Percentiles rank a stretch among this genome's conserved stretches.
Conservation (phyloP, 2,329 filamentous ascomycete species). For the Daldinia sp. region DNA sequence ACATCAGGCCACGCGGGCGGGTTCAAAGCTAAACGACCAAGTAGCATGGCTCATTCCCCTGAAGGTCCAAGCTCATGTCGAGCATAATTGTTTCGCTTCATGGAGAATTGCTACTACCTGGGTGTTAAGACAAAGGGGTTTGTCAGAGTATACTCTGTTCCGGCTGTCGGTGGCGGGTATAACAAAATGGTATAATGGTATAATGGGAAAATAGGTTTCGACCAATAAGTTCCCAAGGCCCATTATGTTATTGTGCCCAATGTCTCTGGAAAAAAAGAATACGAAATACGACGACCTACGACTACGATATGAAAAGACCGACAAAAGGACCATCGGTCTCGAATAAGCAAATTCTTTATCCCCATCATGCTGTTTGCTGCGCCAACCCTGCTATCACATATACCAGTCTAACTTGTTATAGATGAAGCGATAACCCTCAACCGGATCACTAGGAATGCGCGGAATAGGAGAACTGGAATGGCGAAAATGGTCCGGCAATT, state of each 20-base stretch:
- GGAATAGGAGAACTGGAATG: conserved; percentile 13
- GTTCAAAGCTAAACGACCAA: conserved; percentile 16
- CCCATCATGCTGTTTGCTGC: conserved; percentile 18
- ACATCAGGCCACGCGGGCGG: conserved; percentile 17
- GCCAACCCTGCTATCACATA: conserved; percentile 14
- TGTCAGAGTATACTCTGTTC: conserved; percentile 33
- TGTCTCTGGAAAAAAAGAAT: conserved; percentile 19
- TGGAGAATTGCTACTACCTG: conserved; percentile 18
- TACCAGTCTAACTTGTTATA: conserved; percentile 12
- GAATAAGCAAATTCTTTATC: conserved; percentile 14
- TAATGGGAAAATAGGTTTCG: conserved; percentile 7
- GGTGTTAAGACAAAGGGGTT: conserved; percentile 6
- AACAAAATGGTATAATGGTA: conserved; percentile 21
- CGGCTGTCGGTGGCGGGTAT: conserved; percentile 23
- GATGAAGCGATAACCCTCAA: conserved; percentile 5
- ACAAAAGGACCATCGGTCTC: conserved; percentile 9
- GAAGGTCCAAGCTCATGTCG: conserved; percentile 20
- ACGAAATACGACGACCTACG: conserved; percentile 9
- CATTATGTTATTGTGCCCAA: conserved; percentile 27
- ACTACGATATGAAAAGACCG: neutral
- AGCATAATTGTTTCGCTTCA: conserved; percentile 20
- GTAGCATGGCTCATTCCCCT: conserved; percentile 23
- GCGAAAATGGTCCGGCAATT: conserved; percentile 37
- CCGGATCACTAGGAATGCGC: conserved; percentile 17
- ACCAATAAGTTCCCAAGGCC: conserved; percentile 20